Conservation (phyloP, 2,329 filamentous ascomycete species). For the Penicillium sp. region DNA sequence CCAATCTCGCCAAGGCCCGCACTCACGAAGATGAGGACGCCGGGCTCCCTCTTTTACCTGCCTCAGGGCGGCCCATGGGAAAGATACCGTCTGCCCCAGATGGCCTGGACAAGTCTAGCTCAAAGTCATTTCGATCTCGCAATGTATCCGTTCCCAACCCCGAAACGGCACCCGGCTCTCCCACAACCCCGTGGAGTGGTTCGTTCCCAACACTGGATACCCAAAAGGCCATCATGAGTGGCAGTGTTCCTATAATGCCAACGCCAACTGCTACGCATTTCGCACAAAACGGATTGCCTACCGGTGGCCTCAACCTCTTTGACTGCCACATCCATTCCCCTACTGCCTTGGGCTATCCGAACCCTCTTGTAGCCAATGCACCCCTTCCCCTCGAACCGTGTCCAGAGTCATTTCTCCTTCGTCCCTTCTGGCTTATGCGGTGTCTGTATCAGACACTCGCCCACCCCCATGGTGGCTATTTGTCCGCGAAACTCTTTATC, state of each 20-base stretch:
- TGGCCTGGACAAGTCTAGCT: constrained; percentile 65
- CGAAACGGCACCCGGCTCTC: constrained; percentile 65
- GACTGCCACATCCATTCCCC: constrained; percentile 76
- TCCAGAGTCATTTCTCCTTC: constrained; percentile 81
- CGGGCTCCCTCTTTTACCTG: constrained; percentile 32
- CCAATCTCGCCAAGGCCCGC: constrained; percentile 43
- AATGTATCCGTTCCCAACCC: constrained; percentile 67
- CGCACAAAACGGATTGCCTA: constrained; percentile 55
- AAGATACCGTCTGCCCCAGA: constrained; percentile 44
- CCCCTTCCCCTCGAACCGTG: constrained; percentile 86
- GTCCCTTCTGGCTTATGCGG: constrained; percentile 97
- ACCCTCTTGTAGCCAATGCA: constrained; percentile 60
- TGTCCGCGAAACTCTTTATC: constrained; percentile 88
- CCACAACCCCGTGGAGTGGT: constrained; percentile 71
- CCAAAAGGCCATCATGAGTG: constrained; percentile 50
- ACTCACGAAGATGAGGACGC: constrained; percentile 46
- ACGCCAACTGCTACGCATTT: constrained; percentile 66
- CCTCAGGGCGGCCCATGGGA: constrained; percentile 35
- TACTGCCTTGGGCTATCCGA: constrained; percentile 63
- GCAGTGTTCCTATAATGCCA: constrained; percentile 61
- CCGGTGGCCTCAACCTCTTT: constrained; percentile 75
- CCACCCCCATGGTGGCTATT: constrained; percentile 86
- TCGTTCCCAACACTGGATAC: constrained; percentile 57
- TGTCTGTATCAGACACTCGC: constrained; percentile 88
- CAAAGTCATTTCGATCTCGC: constrained; percentile 69